A percentile compares a stretch with the other conserved stretches of the same genome.
Conservation (phyloP, 1,284 basidiomycete genomes). For the Amylostereum chailletii region DNA sequence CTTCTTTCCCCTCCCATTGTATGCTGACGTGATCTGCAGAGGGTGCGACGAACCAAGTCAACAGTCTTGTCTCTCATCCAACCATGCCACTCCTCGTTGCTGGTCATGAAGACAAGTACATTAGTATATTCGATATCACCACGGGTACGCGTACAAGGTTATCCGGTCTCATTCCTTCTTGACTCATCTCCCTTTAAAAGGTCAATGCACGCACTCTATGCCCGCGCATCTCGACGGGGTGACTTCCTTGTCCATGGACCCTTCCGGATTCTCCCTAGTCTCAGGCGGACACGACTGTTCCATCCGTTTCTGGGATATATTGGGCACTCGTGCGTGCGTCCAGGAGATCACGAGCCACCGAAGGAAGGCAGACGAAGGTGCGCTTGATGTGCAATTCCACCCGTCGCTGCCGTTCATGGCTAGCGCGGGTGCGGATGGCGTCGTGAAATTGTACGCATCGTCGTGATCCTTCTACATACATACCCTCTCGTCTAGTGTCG, state of each 20-base stretch:
- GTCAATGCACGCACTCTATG: conserved; percentile 83
- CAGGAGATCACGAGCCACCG: conserved; percentile 89
- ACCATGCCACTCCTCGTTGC: conserved; percentile 84
- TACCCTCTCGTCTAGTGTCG: conserved; percentile 3
- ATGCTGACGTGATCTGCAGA: conserved; percentile 7
- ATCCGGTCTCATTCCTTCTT: conserved; percentile 6
- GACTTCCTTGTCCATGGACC: conserved; percentile 85
- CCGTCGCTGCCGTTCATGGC: conserved; percentile 82
- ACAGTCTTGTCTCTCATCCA: conserved; percentile 86
- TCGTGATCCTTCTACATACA: conserved; percentile 33
- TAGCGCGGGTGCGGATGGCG: conserved; percentile 91
- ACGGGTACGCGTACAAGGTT: conserved; percentile 47
- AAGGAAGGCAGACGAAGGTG: conserved; percentile 85
- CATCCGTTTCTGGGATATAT: conserved; percentile 90
- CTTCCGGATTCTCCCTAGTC: conserved; percentile 79
- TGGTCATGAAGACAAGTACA: conserved; percentile 91
- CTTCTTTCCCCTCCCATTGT: not conserved
- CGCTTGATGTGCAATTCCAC: conserved; percentile 82
- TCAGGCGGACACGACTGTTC: conserved; percentile 93
- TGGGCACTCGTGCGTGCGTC: conserved; percentile 71
- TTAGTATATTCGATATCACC: conserved; percentile 80
- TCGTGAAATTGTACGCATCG: conserved; percentile 82
- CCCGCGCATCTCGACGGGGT: conserved; percentile 88
- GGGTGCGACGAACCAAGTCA: conserved; percentile 62
- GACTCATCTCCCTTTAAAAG: conserved; percentile 24